Evolutionary conservation across 2,329 filamentous ascomycete genomes (phyloP).

Genomic region (Paecilomyces variotii): DNA sequence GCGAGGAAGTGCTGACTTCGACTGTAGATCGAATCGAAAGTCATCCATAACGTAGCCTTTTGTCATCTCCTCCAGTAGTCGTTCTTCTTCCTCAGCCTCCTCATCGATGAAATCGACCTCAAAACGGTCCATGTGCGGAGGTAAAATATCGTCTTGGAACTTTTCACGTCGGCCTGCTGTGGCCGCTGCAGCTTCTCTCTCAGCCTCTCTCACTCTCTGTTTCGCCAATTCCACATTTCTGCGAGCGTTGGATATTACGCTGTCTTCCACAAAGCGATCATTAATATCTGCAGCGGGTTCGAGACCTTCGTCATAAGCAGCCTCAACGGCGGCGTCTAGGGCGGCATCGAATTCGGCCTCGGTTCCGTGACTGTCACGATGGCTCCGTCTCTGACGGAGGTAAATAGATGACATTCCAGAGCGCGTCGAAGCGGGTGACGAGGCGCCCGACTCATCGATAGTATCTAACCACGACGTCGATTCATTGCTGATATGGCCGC

Average conservation of each 20-base stretch:
- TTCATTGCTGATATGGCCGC: conserved; percentile 61
- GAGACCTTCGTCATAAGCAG: conserved; percentile 86
- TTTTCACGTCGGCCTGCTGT: conserved; percentile 54
- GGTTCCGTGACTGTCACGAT: conserved; percentile 60
- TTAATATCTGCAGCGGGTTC: conserved; percentile 51
- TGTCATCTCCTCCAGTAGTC: conserved; percentile 80
- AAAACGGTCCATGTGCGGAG: conserved; percentile 14
- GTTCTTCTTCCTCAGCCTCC: conserved; percentile 65
- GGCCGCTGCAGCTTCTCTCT: conserved; percentile 58
- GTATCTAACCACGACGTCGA: conserved; percentile 91
- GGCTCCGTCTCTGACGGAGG: conserved; percentile 61
- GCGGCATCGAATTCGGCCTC: conserved; percentile 92
- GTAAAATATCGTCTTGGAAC: conserved; percentile 24
- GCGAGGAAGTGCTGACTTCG: conserved; percentile 61
- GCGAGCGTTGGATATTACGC: conserved; percentile 44
- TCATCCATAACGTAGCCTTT: conserved; percentile 74
- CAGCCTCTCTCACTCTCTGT: conserved; percentile 64
- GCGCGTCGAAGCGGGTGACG: conserved; percentile 69
- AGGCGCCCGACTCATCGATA: conserved; percentile 81
- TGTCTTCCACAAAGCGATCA: conserved; percentile 21
- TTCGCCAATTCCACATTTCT: conserved; percentile 67
- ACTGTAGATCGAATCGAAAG: conserved; percentile 64
- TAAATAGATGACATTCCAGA: conserved; percentile 68
- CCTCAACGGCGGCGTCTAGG: conserved; percentile 89
- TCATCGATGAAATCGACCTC: conserved; percentile 48